Conservation (phyloP, 805 yeast genomes). For the Jamesozyma lodderae region DNA sequence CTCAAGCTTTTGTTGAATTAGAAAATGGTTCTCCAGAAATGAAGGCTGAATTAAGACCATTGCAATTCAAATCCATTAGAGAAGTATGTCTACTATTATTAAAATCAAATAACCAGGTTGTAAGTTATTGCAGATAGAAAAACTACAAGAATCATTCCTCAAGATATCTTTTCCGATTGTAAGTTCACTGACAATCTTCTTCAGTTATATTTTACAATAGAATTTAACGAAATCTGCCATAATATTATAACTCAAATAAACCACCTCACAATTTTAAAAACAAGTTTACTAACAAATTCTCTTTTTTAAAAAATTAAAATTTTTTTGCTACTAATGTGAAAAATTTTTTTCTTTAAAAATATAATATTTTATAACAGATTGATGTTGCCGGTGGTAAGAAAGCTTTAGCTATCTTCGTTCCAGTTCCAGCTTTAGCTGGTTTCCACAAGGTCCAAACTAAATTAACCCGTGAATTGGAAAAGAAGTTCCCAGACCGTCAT, state of each 20-base stretch:
- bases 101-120: no score
- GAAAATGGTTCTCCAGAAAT: constrained; percentile 89
- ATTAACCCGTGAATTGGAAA: constrained; percentile 98
- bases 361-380: constrained; percentile 36
- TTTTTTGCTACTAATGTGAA: not conserved
- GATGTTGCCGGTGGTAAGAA: constrained; percentile 97
- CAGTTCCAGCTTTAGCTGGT: constrained; percentile 84
- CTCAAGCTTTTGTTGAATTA: constrained; percentile 95
- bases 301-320: not conserved
- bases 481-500: constrained; percentile 99
- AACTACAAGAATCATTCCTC: no score
- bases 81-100: no score
- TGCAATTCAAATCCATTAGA: constrained; percentile 97
- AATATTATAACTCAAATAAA: no score
- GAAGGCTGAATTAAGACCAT: constrained; percentile 96
- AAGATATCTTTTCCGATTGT: no score
- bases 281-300: constrained; percentile 6
- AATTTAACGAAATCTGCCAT: no score
- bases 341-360: constrained; percentile 8
- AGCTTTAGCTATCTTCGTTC: constrained; percentile 96
- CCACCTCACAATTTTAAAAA: no score
- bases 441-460: constrained; percentile 97
- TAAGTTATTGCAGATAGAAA: no score
- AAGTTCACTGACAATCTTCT: no score
- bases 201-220: no score